phyloP scores from a whole-genome alignment of 2,329 filamentous ascomycete genomes.

The Beauveria varroae region DNA sequence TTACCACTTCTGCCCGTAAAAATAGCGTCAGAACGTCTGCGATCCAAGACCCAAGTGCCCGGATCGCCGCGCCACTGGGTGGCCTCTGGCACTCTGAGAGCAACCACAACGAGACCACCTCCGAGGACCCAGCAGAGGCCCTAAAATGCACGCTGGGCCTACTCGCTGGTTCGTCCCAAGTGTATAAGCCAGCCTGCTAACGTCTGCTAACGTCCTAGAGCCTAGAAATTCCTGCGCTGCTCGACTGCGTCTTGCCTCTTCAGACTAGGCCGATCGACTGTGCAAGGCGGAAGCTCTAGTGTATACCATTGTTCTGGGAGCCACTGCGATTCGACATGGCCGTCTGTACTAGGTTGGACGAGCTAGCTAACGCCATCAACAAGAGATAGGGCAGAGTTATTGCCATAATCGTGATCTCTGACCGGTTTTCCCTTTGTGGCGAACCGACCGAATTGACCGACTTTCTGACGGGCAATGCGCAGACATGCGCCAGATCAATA shows the following conservation, averaged over 20 bases:
- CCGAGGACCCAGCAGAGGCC: neutral
- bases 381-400: neutral
- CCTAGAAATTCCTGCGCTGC: neutral
- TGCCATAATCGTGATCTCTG: neutral
- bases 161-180: conserved; percentile 8
- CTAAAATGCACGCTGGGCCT: neutral
- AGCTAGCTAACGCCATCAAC: neutral
- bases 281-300: neutral
- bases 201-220: neutral
- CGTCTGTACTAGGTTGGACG: neutral
- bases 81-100: neutral
- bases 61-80: conserved; percentile 4
- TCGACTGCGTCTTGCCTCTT: conserved; percentile 5
- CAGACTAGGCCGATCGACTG: conserved; percentile 9
- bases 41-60: conserved; percentile 3
- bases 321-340: neutral
- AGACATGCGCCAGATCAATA: neutral
- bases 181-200: neutral
- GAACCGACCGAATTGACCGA: neutral
- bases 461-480: neutral
- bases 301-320: neutral
- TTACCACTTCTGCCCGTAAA: neutral
- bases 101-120: neutral
- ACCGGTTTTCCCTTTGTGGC: neutral
- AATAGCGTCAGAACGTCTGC: neutral